Percentiles rank a stretch among this genome's conserved stretches.
phyloP scores from a whole-genome alignment of 305 asterid genomes.

The Fraxinus velutina region DNA sequence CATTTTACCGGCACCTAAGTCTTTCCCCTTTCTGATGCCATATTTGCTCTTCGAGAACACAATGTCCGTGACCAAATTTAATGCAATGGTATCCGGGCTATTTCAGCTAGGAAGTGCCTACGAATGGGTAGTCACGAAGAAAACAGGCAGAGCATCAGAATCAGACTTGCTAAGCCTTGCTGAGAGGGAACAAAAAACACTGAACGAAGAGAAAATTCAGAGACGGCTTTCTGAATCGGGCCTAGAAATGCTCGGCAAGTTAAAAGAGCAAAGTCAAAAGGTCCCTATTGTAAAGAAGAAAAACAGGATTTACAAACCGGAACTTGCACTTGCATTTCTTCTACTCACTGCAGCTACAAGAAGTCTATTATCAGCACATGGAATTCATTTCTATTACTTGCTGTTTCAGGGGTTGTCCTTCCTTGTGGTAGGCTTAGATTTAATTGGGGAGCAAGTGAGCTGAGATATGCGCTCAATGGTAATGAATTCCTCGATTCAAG shows the following conservation, averaged over 20 bases:
- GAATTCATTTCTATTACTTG: conserved; percentile 89
- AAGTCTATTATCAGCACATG: conserved; percentile 79
- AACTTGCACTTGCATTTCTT: conserved; percentile 75
- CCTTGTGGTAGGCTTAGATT: conserved; percentile 76
- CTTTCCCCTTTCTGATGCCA: conserved; percentile 95
- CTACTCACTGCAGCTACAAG: conserved; percentile 85
- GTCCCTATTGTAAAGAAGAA: conserved; percentile 37
- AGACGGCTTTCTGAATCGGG: conserved; percentile 84
- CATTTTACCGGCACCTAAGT: conserved; percentile 76
- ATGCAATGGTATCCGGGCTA: conserved; percentile 88
- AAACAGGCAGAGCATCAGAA: conserved; percentile 84
- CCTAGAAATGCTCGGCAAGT: conserved; percentile 61
- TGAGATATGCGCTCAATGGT: conserved; percentile 18
- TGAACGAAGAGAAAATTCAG: conserved; percentile 64
- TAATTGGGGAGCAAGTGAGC: conserved; percentile 87
- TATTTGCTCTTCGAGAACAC: conserved; percentile 93
- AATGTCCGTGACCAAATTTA: conserved; percentile 95
- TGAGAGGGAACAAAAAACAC: conserved; percentile 62
- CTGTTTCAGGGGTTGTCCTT: conserved; percentile 84
- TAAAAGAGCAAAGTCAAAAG: conserved; percentile 43
- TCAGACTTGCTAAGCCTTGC: conserved; percentile 69
- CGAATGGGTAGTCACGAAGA: conserved; percentile 98
- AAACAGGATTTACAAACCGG: conserved; percentile 68
- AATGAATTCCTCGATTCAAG: not conserved
- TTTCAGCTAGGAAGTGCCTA: conserved; percentile 90